Evolutionary conservation across 2,329 filamentous ascomycete genomes (phyloP), one percentile per base, ranked within the genome.

Genomic region (Paradendryphiella salina): DNA sequence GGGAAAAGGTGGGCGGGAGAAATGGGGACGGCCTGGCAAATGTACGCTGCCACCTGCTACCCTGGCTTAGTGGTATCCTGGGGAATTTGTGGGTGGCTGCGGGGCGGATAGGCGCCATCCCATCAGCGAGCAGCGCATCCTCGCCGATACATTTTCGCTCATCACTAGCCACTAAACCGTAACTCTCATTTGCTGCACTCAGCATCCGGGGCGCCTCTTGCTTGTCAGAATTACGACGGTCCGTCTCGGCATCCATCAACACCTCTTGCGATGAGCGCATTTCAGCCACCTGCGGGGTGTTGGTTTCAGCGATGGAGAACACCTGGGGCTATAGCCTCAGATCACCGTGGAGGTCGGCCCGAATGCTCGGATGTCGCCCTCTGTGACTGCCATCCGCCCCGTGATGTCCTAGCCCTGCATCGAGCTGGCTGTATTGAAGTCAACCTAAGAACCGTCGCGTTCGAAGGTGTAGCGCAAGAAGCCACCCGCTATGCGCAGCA

Each of bases 131-230:
- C 50, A 45, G 7, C 31, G 39, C 44, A 46, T 51, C 40, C 37
- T 54, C 54, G 59, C 68, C 68, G 67, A 63, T 56, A 56, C 57
- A 54, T 69, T 69, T 69, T 69, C 66, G 67, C 65, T 48, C 37
- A 20, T 29, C 37, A 40, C 29, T 54, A 41, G 54, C 56, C 61
- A 57, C 66, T 64, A 67, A 46, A 40, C 60, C 50, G 46, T 46
- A 46, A 60, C 48, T 29, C 18, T 31, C 43, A 37, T 26, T 44
- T 26, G 50, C 29, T 43, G 51, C 56, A 49, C 63, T 57, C 59
- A 52, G 31, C 57, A 49, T 54, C 50, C 56, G 58, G 60, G 51
- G 33, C 8, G 14, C 33, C 26, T 33, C 41, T 8, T 44, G 46
- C 41, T 37, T 46, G 36, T 33, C 40, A 49, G 35, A 36, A 45